phyloP scores from a whole-genome alignment of 2,329 filamentous ascomycete genomes.

The Alternaria brassicae region DNA sequence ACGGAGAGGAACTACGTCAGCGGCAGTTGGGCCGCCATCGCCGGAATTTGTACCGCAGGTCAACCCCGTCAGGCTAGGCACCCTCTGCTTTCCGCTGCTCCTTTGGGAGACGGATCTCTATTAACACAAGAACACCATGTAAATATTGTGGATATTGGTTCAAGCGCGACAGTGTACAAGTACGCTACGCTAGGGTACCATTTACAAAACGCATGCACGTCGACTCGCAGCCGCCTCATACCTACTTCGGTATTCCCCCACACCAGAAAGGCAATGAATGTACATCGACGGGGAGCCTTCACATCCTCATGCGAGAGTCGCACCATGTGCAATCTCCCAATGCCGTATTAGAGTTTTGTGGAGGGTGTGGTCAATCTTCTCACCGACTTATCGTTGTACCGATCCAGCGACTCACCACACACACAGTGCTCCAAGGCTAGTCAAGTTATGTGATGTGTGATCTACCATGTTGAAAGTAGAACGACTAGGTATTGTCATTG shows the following conservation, averaged over 20 bases:
- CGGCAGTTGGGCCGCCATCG: conserved; percentile 5
- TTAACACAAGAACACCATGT: background rate
- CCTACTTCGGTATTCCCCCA: background rate
- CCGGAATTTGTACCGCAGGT: background rate
- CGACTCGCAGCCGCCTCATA: background rate
- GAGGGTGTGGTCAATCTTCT: conserved; percentile 7
- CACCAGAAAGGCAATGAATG: conserved; percentile 2
- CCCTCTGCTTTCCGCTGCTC: conserved; percentile 1
- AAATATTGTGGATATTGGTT: background rate
- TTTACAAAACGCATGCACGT: background rate
- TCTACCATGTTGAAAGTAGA: background rate
- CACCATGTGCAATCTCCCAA: conserved; percentile 11
- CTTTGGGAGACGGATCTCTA: background rate
- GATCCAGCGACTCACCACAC: background rate
- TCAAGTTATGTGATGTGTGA: background rate
- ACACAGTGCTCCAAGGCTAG: background rate
- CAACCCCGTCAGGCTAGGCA: background rate
- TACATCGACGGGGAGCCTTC: conserved; percentile 5
- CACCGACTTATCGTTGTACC: conserved; percentile 6
- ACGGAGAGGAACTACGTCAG: conserved; percentile 11
- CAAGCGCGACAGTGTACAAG: background rate
- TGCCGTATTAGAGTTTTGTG: background rate
- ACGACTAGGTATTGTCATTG: background rate
- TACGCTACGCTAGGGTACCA: background rate
- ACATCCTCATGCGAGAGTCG: conserved; percentile 5